Evolutionary conservation across 2,329 filamentous ascomycete genomes (phyloP), one percentile per base, ranked within the genome.

Genomic region (Aspergillus piperis): DNA sequence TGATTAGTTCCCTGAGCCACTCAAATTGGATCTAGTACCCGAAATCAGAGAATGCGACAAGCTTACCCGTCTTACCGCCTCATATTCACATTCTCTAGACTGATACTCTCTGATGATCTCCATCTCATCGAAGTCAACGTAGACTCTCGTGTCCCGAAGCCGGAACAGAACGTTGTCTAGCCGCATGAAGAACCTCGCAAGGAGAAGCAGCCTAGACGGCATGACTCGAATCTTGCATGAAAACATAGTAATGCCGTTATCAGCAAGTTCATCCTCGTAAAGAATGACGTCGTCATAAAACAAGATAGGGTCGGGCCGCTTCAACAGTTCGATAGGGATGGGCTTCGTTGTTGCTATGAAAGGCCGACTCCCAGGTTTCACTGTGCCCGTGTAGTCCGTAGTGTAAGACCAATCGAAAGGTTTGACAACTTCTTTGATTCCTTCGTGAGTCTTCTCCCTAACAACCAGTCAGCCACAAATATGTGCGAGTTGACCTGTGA

Each of bases 371-470:
- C 65, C 64, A 42, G 73, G 67, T 59, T 79, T 73, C 42, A 89
- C 78, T 3, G 89, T 91, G 54, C 95, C 95, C 59, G 84, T 84
- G 77, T 96, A 99, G 66, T 88, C 84, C 38, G 94, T 96, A 66
- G 88, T 95, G 79, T 98, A 99, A 63, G 92, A 96, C 95, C 95
- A 99, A 79, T 99, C 95, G 75, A 96, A 99, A 3, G 94, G 93
- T 79, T 93, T 93, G 57, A 99, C 91, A 25, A 97, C 89, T 73
- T 97, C 92, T 73, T 91, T 92, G 74, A 99, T 96, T 58, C 90
- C 91, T 69, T 90, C 86, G 65, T 92, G 90, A 53, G 90, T 89
- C 69, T 90, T 90, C 75, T 89, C 87, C 75, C 92, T 92, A 62
- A 39, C 17, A 10, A 64, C 64, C 67, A 57, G 68, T 85, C 66